These are phyloP conservation scores for Cyphellophora europaea DNA, from an alignment of 2,329 filamentous ascomycete species.

Conservation along the genomic window DNA sequence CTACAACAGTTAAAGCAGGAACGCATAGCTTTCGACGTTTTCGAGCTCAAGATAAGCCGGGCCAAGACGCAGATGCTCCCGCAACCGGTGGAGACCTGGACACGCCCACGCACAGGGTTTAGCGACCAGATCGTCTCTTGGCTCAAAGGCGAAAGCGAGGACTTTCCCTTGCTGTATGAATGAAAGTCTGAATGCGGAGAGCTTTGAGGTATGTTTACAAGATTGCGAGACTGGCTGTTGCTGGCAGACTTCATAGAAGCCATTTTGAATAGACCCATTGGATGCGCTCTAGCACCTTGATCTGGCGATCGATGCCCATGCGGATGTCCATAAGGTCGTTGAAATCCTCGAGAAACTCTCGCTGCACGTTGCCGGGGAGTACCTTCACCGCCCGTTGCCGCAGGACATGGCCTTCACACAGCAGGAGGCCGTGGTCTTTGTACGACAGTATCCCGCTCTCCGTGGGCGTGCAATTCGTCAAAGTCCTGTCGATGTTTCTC, in stretches of 20 bases:
- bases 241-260: conserved; percentile 32
- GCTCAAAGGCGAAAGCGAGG: neutral
- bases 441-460: conserved; percentile 72
- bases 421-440: conserved; percentile 81
- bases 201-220: neutral
- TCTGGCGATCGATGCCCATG: conserved; percentile 67
- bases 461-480: conserved; percentile 59
- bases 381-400: conserved; percentile 57
- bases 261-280: conserved; percentile 84
- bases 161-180: neutral
- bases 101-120: neutral
- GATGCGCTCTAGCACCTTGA: conserved; percentile 70
- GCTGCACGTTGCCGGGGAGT: conserved; percentile 64
- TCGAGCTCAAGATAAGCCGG: neutral
- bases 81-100: neutral
- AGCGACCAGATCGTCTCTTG: neutral
- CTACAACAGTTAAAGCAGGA: neutral
- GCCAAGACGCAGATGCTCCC: neutral
- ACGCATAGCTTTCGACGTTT: neutral
- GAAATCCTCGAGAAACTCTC: conserved; percentile 82
- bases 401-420: conserved; percentile 83
- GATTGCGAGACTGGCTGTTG: too few species aligned
- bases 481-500: conserved; percentile 74
- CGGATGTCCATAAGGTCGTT: conserved; percentile 74
- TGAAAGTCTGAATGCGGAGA: too few species aligned